Evolutionary conservation across 2,329 filamentous ascomycete genomes (phyloP), one percentile per base, ranked within the genome.

Genomic region (Xylaria hypoxylon): DNA sequence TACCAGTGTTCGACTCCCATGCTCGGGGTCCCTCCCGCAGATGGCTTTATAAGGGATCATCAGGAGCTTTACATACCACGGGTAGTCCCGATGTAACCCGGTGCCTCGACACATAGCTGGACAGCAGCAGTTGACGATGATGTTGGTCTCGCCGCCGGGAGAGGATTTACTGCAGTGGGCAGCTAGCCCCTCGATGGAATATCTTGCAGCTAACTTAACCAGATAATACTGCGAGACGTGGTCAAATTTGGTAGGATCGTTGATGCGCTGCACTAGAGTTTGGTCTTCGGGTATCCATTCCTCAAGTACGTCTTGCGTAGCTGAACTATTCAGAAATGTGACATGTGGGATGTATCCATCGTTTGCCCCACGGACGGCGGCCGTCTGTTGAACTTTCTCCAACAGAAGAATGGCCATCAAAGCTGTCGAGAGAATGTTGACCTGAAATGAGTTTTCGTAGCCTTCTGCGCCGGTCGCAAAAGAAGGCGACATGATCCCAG

Each of bases 341-440:
- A 86, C 73, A 68, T 84, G 80, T 35, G 7, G 75, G 2, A 78
- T 75, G 0, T 73, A 70, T 5, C 64, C 71, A 38, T 61, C 65
- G 2, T 59, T 28, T 22, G 40, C 8, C 6, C 15, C 19, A n/a
- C n/a, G n/a, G 56, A 4, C 75, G 56, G 4, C 74, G 17, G 78
- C 77, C 33, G 79, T 79, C 5, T 70, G 7, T 35, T 76, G 74
- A 13, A 86, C 72, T 59, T 82, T 81, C 0, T 83, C 83, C 1
- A 86, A 77, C 26, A 90, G 78, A 0, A 87, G 73, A 2, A 88
- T 62, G 0, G 80, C 84, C 13, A 90, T 76, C 0, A 89, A 77
- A 5, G 82, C 80, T 0, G 85, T 89, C 2, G 86, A 87, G 0
- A 90, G 75, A 0, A 83, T 80, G 70, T 89, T 89, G 69, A 89